Base-by-base conservation (phyloP, 495 filamentous ascomycete species). In the Aspergillus conjunctus region DNA sequence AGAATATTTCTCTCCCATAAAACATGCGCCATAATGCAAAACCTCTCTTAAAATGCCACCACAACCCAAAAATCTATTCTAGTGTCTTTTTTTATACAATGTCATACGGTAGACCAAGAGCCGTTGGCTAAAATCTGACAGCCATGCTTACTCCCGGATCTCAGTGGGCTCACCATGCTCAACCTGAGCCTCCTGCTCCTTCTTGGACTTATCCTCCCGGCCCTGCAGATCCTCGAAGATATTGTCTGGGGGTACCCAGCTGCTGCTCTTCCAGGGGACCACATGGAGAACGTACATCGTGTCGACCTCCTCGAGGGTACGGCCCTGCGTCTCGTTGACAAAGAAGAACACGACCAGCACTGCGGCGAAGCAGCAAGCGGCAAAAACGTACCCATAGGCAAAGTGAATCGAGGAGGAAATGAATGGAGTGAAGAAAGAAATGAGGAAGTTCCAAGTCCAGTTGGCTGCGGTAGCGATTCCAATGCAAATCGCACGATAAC, bases 381-480 rank as follows among this genome's bases (percentile, higher is more conserved):
- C 90, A 64, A 93, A 92, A 60, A 95, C 83, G 71, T 90, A 93
- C 34, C 91, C 91, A 74, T 91, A 93, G 22, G 78, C 73, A 75
- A 86, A 93, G 61, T 85, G 79, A 63, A 95, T 93, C 37, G 82
- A 78, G 18, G 70, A 70, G 41, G 80, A 84, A 67, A 91, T 90
- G 72, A 90, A 87, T 7, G 91, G 90, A 2, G 91, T 92, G 77
- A 93, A 90, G 81, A 94, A 91, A 11, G 86, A 85, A 66, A 94
- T 86, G 63, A 93, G 71, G 79, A 93, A 96, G 73, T 95, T 96
- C 88, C 87, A 94, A 56, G 87, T 83, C 92, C 92, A 96, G 78
- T 95, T 96, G 55, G 85, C 82, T 7, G 88, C 86, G 0, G 92
- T 94, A 15, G 88, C 88, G 17, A 92, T 68, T 34, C 87, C 89